Base-by-base conservation (phyloP, 345 rosid genomes). In the Erysimum cheiranthoides region DNA sequence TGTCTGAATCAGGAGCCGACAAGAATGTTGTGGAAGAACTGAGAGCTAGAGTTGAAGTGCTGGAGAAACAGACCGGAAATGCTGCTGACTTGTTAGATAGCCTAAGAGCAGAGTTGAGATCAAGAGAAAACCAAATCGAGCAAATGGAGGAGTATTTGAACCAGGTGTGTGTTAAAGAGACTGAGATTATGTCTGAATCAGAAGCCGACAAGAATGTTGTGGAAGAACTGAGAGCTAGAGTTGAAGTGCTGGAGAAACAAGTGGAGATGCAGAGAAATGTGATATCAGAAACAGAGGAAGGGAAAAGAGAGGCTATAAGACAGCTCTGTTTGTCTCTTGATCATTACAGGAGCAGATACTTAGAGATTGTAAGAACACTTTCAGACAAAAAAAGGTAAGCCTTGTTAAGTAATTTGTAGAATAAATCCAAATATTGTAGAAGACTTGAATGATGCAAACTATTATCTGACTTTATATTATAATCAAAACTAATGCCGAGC, bases 281-380 rank as follows among this genome's bases (percentile, higher is more conserved):
- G 80, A 79, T 91, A 42, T 52, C 64, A 53, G 91, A 84, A 21
- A 80, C 76, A 64, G 90, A 92, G n/a, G 91, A 93, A 79, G 90
- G 85, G 84, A 90, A 93, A 75, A 71, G 90, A 71, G 97, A 90
- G 79, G 98, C 87, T 39, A 90, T 93, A 66, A 75, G 90, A 68
- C 90, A 91, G 70, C 97, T 93, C 47, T 89, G 93, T 80, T 84
- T 91, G 82, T 87, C 96, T 27, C 63, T 93, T 57, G 97, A 93
- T 68, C 87, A 93, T 78, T 91, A 87, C 73, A 85, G 76, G 80
- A 87, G 78, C 39, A 86, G 86, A 16, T 93, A 93, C 25, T 78
- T 70, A 38, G 83, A 87, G 54, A 85, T 88, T 64, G 77, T 84
- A 38, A 79, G 82, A 75, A 88, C 88, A 51, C 74, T 88, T 75